Evolutionary conservation across 164 flowering plant species (phyloP).

Genomic region (Tinospora cordifolia): DNA sequence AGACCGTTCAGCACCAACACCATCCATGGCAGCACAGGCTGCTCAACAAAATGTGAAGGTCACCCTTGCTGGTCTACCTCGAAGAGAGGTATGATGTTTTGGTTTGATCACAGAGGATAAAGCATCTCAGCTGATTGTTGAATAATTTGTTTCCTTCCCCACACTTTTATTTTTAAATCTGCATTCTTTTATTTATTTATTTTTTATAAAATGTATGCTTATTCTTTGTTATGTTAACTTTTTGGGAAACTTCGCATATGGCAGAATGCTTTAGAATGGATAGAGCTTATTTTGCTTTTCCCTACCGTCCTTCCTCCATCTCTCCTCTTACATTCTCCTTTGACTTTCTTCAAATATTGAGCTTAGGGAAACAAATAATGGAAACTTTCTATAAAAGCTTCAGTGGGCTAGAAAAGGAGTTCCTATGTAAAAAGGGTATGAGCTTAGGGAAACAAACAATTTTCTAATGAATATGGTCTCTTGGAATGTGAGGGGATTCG

Average conservation of each 20-base stretch:
- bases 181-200: not conserved
- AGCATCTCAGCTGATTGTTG: not conserved
- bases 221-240: not conserved
- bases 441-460: too few species aligned
- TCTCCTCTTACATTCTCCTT: too few species aligned
- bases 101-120: not conserved
- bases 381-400: too few species aligned
- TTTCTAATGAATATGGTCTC: too few species aligned
- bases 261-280: too few species aligned
- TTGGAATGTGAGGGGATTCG: too few species aligned
- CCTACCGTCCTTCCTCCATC: too few species aligned
- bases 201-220: not conserved
- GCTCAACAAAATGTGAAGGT: constrained; percentile 52
- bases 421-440: too few species aligned
- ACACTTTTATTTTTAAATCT: not conserved
- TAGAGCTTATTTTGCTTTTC: too few species aligned
- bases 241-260: not conserved
- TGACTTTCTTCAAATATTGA: too few species aligned
- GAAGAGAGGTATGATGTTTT: constrained; percentile 74
- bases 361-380: too few species aligned
- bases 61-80: constrained; percentile 87
- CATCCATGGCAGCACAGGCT: constrained; percentile 28
- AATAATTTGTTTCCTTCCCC: not conserved
- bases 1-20: constrained; percentile 49
- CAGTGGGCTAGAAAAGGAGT: too few species aligned